Evolutionary conservation across 2,329 filamentous ascomycete genomes (phyloP).

Genomic region (Lachnellula occidentalis): DNA sequence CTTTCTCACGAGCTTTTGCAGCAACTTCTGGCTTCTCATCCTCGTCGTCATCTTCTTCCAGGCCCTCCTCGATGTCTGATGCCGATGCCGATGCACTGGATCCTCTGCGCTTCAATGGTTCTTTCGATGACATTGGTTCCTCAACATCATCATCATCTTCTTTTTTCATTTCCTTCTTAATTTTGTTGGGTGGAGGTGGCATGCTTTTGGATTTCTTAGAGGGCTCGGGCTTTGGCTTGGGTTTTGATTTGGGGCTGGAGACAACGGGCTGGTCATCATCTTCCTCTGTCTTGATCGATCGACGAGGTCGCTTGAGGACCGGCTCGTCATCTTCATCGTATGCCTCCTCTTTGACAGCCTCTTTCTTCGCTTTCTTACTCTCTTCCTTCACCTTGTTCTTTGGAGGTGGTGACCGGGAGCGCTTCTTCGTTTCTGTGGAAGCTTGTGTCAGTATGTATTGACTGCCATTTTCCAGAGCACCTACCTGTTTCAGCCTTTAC

Average conservation of each 20-base stretch:
- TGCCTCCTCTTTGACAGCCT: slow-evolving; percentile 30
- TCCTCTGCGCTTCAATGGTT: slow-evolving; percentile 16
- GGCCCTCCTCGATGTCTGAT: slow-evolving; percentile 42
- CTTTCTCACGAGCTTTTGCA: slow-evolving; percentile 71
- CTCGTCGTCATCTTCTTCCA: slow-evolving; percentile 49
- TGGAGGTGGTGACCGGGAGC: slow-evolving; percentile 21
- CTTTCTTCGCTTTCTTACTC: slow-evolving; percentile 27
- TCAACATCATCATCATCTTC: slow-evolving; percentile 39
- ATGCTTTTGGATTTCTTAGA: slow-evolving; percentile 14
- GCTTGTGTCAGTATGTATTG: slow-evolving; percentile 4
- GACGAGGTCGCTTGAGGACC: slow-evolving; percentile 36
- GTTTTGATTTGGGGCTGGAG: slow-evolving; percentile 22
- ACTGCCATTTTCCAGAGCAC: not conserved
- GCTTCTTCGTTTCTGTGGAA: slow-evolving; percentile 20
- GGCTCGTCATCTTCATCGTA: slow-evolving; percentile 25
- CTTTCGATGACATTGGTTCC: slow-evolving; percentile 20
- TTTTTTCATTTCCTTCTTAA: slow-evolving; percentile 20
- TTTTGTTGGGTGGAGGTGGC: slow-evolving; percentile 13
- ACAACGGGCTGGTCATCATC: slow-evolving; percentile 43
- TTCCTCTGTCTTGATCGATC: slow-evolving; percentile 39
- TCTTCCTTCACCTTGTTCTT: slow-evolving; percentile 24
- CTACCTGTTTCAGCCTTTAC: slow-evolving; percentile 15
- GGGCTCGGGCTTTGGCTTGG: slow-evolving; percentile 4
- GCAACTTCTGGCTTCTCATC: slow-evolving; percentile 65
- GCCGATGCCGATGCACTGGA: slow-evolving; percentile 37